These are phyloP conservation scores for Gossypium raimondii DNA, from an alignment of 345 rosid species.

Conservation along the genomic window DNA sequence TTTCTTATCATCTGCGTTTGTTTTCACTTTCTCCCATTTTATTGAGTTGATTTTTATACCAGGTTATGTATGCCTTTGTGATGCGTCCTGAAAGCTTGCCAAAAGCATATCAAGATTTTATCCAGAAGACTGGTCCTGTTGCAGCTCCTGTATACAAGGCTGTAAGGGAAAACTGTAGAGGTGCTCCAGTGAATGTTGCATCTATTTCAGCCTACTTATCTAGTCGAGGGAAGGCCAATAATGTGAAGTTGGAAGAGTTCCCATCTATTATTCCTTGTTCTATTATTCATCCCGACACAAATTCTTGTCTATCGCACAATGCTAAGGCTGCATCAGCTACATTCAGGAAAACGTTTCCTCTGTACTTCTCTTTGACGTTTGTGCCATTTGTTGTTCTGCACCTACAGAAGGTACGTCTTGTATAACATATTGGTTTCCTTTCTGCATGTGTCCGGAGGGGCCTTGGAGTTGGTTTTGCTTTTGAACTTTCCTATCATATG, in stretches of 20 bases:
- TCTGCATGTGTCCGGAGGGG: neutral
- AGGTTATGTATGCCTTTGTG: slow-evolving; percentile 88
- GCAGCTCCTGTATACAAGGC: slow-evolving; percentile 83
- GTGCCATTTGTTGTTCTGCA: slow-evolving; percentile 94
- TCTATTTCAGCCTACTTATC: slow-evolving; percentile 62
- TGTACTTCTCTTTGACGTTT: slow-evolving; percentile 90
- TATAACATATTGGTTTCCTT: slow-evolving; percentile 2
- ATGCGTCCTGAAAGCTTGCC: slow-evolving; percentile 99
- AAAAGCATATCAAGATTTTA: slow-evolving; percentile 84
- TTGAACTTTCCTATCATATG: neutral
- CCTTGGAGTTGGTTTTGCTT: neutral
- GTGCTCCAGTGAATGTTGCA: slow-evolving; percentile 71
- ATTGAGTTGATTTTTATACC: slow-evolving; percentile 16
- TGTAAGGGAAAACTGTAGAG: slow-evolving; percentile 89
- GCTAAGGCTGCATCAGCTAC: slow-evolving; percentile 88
- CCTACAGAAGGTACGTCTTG: slow-evolving; percentile 68
- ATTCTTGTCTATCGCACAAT: slow-evolving; percentile 75
- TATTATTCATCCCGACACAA: slow-evolving; percentile 76
- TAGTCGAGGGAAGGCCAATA: slow-evolving; percentile 38
- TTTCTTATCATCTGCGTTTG: neutral
- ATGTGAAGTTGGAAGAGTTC: slow-evolving; percentile 64
- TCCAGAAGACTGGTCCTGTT: slow-evolving; percentile 97
- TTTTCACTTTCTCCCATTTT: neutral
- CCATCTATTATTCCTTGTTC: slow-evolving; percentile 89
- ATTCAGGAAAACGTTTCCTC: slow-evolving; percentile 90